phyloP scores from a whole-genome alignment of 805 yeast genomes.

The Starmerella asiatica region DNA sequence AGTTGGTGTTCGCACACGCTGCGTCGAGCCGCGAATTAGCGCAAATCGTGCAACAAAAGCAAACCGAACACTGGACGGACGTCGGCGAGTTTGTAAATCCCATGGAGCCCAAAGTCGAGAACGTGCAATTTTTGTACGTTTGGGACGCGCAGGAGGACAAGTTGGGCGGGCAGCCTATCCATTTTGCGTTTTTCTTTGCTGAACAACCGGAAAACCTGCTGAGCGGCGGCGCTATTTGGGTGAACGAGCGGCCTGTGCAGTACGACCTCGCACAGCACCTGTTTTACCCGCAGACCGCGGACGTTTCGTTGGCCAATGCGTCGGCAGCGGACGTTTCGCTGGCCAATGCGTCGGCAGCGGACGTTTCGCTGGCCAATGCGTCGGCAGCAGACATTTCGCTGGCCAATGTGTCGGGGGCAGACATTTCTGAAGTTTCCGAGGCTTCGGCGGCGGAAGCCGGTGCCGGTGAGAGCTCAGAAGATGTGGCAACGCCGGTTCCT shows the following conservation, averaged over 20 bases:
- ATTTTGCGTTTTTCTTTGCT: conserved; percentile 32
- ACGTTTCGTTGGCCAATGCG: too few relatives aligned
- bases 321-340: not conserved
- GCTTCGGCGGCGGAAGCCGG: not conserved
- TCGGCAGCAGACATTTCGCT: not conserved
- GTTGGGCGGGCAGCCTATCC: conserved; percentile 24
- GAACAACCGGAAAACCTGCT: conserved; percentile 20
- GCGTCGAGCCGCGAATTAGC: conserved; percentile 6
- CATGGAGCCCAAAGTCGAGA: conserved; percentile 85
- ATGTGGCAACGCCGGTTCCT: not conserved
- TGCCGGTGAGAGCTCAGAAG: not conserved
- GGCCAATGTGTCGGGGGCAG: not conserved
- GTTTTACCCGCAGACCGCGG: not conserved
- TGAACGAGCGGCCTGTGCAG: conserved; percentile 1
- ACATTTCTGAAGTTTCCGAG: not conserved
- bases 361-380: not conserved
- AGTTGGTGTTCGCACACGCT: conserved; percentile 11
- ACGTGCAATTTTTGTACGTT: conserved; percentile 43
- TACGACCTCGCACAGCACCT: not conserved
- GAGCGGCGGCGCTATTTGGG: conserved; percentile 5
- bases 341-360: not conserved
- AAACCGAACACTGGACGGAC: conserved; percentile 8
- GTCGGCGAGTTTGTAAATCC: conserved; percentile 25
- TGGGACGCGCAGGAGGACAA: conserved; percentile 14
- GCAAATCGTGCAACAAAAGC: not conserved